Evolutionary conservation across 306 rosid genomes (phyloP).

Genomic region (Cicer arietinum): DNA sequence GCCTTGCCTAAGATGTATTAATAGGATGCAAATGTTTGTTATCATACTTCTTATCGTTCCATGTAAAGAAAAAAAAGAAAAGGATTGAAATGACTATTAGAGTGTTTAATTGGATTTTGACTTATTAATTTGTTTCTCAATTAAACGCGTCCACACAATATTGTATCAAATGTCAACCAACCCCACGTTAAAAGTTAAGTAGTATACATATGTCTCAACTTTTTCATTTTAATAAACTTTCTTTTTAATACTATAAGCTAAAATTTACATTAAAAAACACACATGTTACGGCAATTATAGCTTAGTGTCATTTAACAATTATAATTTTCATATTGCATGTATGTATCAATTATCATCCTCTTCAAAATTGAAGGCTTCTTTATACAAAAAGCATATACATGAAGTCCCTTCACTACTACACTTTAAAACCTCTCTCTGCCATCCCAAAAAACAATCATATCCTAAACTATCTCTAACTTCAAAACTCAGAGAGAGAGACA

Average conservation of each 20-base stretch:
- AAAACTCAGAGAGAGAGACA: conserved; percentile 26
- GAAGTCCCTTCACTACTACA: conserved; percentile 40
- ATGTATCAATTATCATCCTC: not conserved
- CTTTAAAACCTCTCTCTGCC: conserved; percentile 50
- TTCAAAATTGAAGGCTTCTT: conserved; percentile 35
- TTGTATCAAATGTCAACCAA: conserved; percentile 47
- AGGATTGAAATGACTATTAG: no score
- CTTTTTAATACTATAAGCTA: conserved; percentile 33
- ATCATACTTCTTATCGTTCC: no score
- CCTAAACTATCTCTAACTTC: conserved; percentile 46
- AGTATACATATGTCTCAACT: conserved; percentile 13
- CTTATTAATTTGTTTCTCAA: conserved; percentile 1
- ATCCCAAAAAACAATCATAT: conserved; percentile 51
- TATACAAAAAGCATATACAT: conserved; percentile 44
- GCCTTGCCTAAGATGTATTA: no score
- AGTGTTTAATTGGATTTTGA: conserved; percentile 34
- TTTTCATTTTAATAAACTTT: conserved; percentile 25
- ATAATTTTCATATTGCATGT: conserved; percentile 35
- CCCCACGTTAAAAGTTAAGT: conserved; percentile 49
- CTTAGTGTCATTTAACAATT: conserved; percentile 1
- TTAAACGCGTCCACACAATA: conserved; percentile 35
- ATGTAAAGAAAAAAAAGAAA: no score
- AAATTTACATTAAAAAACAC: conserved; percentile 45
- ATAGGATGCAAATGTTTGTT: no score
- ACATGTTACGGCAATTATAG: not conserved